These are phyloP conservation scores for Pleurotus cornucopiae DNA, from an alignment of 768 basidiomycete genomes.

Conservation along the genomic window DNA sequence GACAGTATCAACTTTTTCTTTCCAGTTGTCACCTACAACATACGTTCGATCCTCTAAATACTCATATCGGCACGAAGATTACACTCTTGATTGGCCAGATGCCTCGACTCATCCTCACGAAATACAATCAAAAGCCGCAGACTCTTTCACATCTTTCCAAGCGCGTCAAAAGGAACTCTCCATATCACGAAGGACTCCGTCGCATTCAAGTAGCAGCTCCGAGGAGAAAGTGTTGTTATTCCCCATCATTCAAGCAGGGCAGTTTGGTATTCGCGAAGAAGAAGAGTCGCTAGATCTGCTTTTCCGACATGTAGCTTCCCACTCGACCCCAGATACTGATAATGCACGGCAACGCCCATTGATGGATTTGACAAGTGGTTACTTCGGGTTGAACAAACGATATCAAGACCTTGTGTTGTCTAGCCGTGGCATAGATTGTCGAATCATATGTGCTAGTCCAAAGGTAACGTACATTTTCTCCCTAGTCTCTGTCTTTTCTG, in stretches of 20 bases:
- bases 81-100: conserved; percentile 66
- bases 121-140: conserved; percentile 57
- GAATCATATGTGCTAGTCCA: conserved; percentile 84
- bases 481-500: no score
- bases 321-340: conserved; percentile 20
- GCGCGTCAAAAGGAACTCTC: conserved; percentile 21
- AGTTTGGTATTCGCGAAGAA: conserved; percentile 84
- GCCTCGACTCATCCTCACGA: conserved; percentile 60
- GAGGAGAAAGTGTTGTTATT: conserved; percentile 49
- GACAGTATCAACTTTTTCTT: conserved; percentile 70
- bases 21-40: conserved; percentile 35
- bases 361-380: conserved; percentile 88
- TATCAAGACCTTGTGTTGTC: conserved; percentile 74
- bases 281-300: conserved; percentile 57
- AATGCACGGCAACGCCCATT: conserved; percentile 30
- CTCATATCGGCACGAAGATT: conserved; percentile 35
- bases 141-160: conserved; percentile 61
- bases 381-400: conserved; percentile 80
- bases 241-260: conserved; percentile 88
- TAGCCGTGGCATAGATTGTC: conserved; percentile 49
- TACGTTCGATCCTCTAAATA: conserved; percentile 1
- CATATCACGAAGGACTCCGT: not conserved
- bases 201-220: conserved; percentile 15
- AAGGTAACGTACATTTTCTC: conserved; percentile 44
- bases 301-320: conserved; percentile 41